Percentiles rank a stretch among this genome's conserved stretches.
phyloP scores from a whole-genome alignment of 2,329 filamentous ascomycete species.

The Tolypocladium amazonense region DNA sequence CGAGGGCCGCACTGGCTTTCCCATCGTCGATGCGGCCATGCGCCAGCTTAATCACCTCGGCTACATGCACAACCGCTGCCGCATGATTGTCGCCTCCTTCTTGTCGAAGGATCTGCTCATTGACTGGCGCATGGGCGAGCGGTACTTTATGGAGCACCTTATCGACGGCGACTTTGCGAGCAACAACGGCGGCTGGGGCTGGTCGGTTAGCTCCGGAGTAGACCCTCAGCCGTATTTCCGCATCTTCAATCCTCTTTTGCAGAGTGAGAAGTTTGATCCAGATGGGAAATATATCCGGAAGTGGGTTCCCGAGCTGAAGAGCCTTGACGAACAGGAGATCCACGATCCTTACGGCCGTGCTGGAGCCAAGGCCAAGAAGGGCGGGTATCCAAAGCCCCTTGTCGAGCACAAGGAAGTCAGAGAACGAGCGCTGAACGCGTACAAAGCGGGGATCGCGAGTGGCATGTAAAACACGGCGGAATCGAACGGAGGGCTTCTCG shows the following conservation, averaged over 20 bases:
- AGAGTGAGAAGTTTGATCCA: slow-evolving; percentile 78
- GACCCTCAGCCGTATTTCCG: slow-evolving; percentile 86
- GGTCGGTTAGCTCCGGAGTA: slow-evolving; percentile 40
- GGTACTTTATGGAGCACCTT: slow-evolving; percentile 71
- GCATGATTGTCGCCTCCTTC: slow-evolving; percentile 78
- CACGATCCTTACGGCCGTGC: slow-evolving; percentile 70
- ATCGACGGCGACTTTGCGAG: slow-evolving; percentile 72
- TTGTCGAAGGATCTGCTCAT: slow-evolving; percentile 69
- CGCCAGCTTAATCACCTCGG: slow-evolving; percentile 57
- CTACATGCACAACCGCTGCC: slow-evolving; percentile 78
- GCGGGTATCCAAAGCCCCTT: slow-evolving; percentile 63
- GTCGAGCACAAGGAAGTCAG: slow-evolving; percentile 64
- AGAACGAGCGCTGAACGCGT: slow-evolving; percentile 56
- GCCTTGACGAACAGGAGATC: slow-evolving; percentile 55
- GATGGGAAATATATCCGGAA: slow-evolving; percentile 70
- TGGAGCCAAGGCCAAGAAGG: slow-evolving; percentile 45
- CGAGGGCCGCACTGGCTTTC: slow-evolving; percentile 64
- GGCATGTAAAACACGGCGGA: slow-evolving; percentile 9
- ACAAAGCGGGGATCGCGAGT: slow-evolving; percentile 43
- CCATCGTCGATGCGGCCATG: slow-evolving; percentile 82
- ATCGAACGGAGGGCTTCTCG: neutral
- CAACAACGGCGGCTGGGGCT: slow-evolving; percentile 57
- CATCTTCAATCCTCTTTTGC: slow-evolving; percentile 76
- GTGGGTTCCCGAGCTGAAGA: slow-evolving; percentile 69
- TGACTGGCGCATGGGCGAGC: slow-evolving; percentile 76